phyloP scores from a whole-genome alignment of 129 eudicot species.

The Escallonia rubra region DNA sequence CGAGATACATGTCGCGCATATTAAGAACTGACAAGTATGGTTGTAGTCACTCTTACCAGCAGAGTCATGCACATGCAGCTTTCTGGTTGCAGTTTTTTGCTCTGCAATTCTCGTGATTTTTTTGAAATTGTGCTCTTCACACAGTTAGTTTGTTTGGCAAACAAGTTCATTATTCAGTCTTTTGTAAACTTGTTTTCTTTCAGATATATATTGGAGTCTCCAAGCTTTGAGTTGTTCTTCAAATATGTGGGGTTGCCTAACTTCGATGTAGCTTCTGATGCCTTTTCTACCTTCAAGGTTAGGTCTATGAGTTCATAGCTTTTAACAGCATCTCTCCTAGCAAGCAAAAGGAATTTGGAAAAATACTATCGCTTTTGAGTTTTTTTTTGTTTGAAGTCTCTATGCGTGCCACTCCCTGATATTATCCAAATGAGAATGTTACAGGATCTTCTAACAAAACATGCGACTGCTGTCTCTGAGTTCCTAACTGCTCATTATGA shows the following conservation, averaged over 20 bases:
- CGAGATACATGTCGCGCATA: too few relatives aligned
- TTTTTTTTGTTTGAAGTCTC: background rate
- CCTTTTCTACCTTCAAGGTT: slow-evolving; percentile 95
- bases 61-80: too few relatives aligned
- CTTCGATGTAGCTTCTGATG: slow-evolving; percentile 97
- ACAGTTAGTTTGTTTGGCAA: background rate
- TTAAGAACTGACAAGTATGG: too few relatives aligned
- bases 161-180: background rate
- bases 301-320: slow-evolving; percentile 21
- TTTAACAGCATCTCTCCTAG: background rate
- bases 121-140: slow-evolving; percentile 2
- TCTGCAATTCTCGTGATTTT: background rate
- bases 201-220: slow-evolving; percentile 94
- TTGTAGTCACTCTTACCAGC: too few relatives aligned
- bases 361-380: background rate
- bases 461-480: slow-evolving; percentile 67
- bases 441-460: slow-evolving; percentile 94
- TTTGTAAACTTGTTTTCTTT: slow-evolving; percentile 14
- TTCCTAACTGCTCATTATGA: slow-evolving; percentile 66
- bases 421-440: slow-evolving; percentile 4
- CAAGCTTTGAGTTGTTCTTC: slow-evolving; percentile 89
- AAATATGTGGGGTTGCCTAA: slow-evolving; percentile 89
- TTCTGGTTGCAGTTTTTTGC: too few relatives aligned
- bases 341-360: background rate
- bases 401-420: slow-evolving; percentile 19